These are phyloP conservation scores for Cercis canadensis DNA, from an alignment of 306 rosid species.

Conservation along the genomic window DNA sequence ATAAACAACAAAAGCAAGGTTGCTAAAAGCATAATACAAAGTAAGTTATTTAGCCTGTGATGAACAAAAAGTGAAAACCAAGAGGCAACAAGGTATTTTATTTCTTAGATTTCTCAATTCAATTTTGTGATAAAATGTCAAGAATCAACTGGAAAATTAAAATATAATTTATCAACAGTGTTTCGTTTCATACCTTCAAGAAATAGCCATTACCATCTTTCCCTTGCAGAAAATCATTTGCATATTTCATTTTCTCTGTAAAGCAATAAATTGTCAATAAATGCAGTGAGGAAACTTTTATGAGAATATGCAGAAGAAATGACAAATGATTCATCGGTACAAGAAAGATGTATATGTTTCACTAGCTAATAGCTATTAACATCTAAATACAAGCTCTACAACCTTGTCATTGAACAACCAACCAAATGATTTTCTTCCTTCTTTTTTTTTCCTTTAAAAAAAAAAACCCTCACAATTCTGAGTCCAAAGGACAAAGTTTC, in stretches of 20 bases:
- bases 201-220: slow-evolving; percentile 67
- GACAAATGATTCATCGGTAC: not conserved
- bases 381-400: too few relatives aligned
- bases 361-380: slow-evolving; percentile 27
- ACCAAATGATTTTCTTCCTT: too few relatives aligned
- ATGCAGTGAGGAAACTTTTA: slow-evolving; percentile 11
- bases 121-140: slow-evolving; percentile 10
- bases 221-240: slow-evolving; percentile 56
- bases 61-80: slow-evolving; percentile 11
- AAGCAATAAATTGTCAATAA: slow-evolving; percentile 37
- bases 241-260: slow-evolving; percentile 67
- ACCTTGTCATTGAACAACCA: too few relatives aligned
- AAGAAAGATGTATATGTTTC: slow-evolving; percentile 10
- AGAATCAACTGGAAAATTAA: slow-evolving; percentile 7
- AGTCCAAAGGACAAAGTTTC: too few relatives aligned
- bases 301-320: not conserved
- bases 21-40: slow-evolving; percentile 26
- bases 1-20: slow-evolving; percentile 27
- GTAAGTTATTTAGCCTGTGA: slow-evolving; percentile 1
- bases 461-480: too few relatives aligned
- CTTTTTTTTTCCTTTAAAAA: too few relatives aligned
- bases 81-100: slow-evolving; percentile 19
- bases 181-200: slow-evolving; percentile 63
- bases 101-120: not conserved
- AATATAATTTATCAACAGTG: slow-evolving; percentile 15